Evolutionary conservation across 2,329 filamentous ascomycete species (phyloP).

Genomic region (Hypoxylon sp.): DNA sequence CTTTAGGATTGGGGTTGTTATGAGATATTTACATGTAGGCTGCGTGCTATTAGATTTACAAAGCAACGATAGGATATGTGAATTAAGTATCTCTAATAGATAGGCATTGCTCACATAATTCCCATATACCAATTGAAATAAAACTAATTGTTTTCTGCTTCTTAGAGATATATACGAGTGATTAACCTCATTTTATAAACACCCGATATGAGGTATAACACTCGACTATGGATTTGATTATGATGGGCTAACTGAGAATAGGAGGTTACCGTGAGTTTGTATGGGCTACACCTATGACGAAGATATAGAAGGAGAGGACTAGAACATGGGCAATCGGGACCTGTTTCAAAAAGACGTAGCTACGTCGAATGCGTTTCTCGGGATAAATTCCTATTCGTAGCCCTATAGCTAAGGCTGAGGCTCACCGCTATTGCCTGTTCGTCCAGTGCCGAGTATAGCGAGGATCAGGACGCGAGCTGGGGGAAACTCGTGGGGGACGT

Average conservation of each 20-base stretch:
- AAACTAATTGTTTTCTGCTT: not conserved
- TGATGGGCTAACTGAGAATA: not conserved
- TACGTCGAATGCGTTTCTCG: conserved; percentile 14
- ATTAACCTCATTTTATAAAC: not conserved
- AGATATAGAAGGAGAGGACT: not conserved
- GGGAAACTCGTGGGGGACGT: conserved; percentile 25
- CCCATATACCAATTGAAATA: not conserved
- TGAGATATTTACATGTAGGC: not conserved
- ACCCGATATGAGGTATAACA: not conserved
- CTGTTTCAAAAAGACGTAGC: not conserved
- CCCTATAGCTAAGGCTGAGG: conserved; percentile 34
- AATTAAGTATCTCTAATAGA: not conserved
- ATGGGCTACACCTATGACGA: not conserved
- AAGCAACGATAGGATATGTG: not conserved
- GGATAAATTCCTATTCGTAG: conserved; percentile 42
- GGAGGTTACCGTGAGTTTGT: not conserved
- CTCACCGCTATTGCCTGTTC: conserved; percentile 19
- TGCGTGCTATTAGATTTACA: not conserved
- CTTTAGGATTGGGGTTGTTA: too few species aligned
- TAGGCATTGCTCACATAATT: not conserved
- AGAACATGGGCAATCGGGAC: not conserved
- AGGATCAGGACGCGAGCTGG: conserved; percentile 20
- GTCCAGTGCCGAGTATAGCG: conserved; percentile 10
- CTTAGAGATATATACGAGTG: not conserved
- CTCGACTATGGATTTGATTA: not conserved